A percentile compares a stretch with the other conserved stretches of the same genome.
Conservation (phyloP, 371 early-diverging fungal species). For the Funneliformis caledonium region DNA sequence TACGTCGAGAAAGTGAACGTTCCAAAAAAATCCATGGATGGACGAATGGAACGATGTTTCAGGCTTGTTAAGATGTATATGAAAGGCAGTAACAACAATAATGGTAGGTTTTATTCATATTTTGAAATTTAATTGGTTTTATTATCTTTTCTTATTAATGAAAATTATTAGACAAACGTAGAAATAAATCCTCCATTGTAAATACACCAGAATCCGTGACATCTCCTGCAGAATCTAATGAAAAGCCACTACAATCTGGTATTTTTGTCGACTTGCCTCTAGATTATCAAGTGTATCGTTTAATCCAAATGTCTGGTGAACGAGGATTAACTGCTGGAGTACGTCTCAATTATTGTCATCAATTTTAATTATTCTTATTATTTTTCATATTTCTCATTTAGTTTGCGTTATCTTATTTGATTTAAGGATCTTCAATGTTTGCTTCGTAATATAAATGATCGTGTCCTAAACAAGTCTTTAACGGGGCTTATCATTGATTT, state of each 20-base stretch:
- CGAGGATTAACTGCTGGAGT: slow-evolving; percentile 30
- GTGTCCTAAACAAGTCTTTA: slow-evolving; percentile 25
- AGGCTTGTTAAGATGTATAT: slow-evolving; percentile 25
- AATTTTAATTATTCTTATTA: neutral
- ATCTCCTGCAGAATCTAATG: neutral
- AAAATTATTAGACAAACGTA: neutral
- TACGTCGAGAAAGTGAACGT: slow-evolving; percentile 38
- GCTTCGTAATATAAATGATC: slow-evolving; percentile 20
- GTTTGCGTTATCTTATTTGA: neutral
- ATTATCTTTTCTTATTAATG: neutral
- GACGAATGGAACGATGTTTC: slow-evolving; percentile 32
- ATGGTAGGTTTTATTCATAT: neutral
- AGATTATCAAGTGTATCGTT: slow-evolving; percentile 35
- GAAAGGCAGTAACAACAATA: slow-evolving; percentile 11
- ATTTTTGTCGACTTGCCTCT: slow-evolving; percentile 27
- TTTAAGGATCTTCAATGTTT: slow-evolving; percentile 4
- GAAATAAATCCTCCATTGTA: neutral
- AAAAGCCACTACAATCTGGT: neutral
- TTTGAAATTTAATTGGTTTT: neutral
- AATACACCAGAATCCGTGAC: neutral
- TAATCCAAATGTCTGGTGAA: slow-evolving; percentile 28
- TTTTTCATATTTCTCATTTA: neutral
- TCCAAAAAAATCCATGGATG: slow-evolving; percentile 8
- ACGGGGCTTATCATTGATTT: slow-evolving; percentile 12
- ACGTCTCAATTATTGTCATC: neutral